phyloP scores from a whole-genome alignment of 2,329 filamentous ascomycete genomes.

The Colletotrichum sp. region DNA sequence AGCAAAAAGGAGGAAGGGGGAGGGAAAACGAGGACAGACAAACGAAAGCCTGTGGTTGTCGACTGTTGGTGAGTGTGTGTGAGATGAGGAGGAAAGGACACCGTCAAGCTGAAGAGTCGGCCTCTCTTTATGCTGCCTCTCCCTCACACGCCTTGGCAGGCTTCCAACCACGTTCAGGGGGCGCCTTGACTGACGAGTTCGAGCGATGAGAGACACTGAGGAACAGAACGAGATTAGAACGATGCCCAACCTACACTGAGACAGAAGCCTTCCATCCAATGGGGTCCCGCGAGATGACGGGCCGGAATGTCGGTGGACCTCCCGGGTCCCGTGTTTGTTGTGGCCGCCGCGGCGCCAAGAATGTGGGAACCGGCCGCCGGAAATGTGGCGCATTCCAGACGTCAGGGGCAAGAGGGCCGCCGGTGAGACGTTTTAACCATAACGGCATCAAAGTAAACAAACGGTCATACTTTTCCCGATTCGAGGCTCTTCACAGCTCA shows the following conservation, averaged over 20 bases:
- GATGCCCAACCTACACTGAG: background rate
- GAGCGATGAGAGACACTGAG: background rate
- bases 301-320: background rate
- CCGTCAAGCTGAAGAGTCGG: background rate
- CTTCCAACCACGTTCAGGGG: background rate
- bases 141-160: background rate
- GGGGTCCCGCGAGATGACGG: background rate
- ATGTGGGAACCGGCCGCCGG: background rate
- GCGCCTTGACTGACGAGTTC: background rate
- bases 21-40: background rate
- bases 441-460: background rate
- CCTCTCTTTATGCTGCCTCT: slow-evolving; percentile 9
- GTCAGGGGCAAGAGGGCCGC: background rate
- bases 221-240: background rate
- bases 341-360: background rate
- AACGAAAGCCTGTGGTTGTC: slow-evolving; percentile 2
- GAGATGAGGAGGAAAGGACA: background rate
- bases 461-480: background rate
- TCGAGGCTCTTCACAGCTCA: background rate
- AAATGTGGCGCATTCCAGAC: slow-evolving; percentile 12
- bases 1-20: background rate
- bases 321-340: slow-evolving; percentile 7
- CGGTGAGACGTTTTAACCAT: background rate
- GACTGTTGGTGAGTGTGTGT: background rate
- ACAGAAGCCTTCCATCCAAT: background rate